A percentile compares a stretch with the other conserved stretches of the same genome.
Conservation (phyloP, 441 rosid species). For the Croton setiger region DNA sequence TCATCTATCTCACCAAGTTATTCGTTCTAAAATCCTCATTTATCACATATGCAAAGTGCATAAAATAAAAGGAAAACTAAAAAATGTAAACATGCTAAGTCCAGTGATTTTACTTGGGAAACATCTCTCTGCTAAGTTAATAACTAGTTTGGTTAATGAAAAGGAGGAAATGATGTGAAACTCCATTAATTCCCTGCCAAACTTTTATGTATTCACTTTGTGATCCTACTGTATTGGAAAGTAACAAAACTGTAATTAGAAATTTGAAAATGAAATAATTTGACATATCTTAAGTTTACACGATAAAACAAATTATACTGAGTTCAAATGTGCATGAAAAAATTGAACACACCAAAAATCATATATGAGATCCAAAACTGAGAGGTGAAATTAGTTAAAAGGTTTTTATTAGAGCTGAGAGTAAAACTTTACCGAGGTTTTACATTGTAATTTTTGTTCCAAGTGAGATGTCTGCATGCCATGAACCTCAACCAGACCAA, state of each 20-base stretch:
- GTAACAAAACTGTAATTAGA: background rate
- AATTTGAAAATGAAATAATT: background rate
- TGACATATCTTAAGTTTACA: background rate
- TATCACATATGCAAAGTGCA: background rate
- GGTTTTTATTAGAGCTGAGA: background rate
- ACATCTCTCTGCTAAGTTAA: background rate
- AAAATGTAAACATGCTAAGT: background rate
- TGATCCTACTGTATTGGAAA: background rate
- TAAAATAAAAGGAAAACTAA: background rate
- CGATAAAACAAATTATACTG: background rate
- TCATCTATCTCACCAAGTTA: slow-evolving; percentile 1
- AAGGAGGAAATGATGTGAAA: background rate
- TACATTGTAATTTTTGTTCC: slow-evolving; percentile 76
- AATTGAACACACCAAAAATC: background rate
- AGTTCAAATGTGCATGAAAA: background rate
- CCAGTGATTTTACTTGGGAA: background rate
- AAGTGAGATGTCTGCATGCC: slow-evolving; percentile 60
- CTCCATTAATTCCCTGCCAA: background rate
- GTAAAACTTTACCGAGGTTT: slow-evolving; percentile 52
- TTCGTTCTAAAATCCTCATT: background rate
- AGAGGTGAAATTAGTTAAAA: background rate
- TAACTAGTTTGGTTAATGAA: background rate
- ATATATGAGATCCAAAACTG: background rate
- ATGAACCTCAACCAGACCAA: slow-evolving; percentile 69
- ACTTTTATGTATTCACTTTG: background rate